Base-by-base conservation (phyloP, 2,329 filamentous ascomycete species). In the Penicillium concentricum region DNA sequence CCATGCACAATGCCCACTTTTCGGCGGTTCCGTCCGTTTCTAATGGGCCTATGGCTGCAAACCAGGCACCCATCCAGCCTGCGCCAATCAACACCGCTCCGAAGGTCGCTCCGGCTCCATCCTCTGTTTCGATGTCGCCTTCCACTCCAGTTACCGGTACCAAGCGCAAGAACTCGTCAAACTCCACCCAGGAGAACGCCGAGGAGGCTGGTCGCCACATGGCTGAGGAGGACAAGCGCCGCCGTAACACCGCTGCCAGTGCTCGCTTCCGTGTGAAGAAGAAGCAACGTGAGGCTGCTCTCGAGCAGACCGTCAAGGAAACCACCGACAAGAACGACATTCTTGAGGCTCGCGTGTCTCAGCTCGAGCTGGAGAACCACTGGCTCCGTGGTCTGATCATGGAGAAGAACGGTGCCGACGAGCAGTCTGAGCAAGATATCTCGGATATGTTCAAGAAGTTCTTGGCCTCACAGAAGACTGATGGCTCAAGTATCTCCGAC, bases 181-280 rank as follows among this genome's bases (percentile, higher is more conserved):
- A 74, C 57, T 45, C 63, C 0, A 58, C 61, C 74, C 59, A 66
- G 45, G 73, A 81, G 47, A 84, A 74, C 67, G 82, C 88, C 32
- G 89, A 92, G 72, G 89, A 91, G 57, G 81, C 84, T 41, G 86
- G 88, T 10, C 87, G 89, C 26, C 62, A 87, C 4, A 87, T 87
- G n/a, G 91, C 91, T 20, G 91, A 96, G 72, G 92, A 96, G 76
- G 91, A 96, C 74, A 96, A 96, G 81, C 88, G 91, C 55, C 86
- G 91, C 59, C 87, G 91, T 59, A 96, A 96, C 78, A 95, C 92
- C 1, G 91, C 91, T 16, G 91, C 91, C 49, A 92, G 88, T 63
- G 91, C 91, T n/a, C 88, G 91, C 34, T 96, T 96, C 82, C 88
- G 91, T 56, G 87, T 95, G 68, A 96, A 96, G 86, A 96, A 96